Evolutionary conservation across 257 asterid genomes (phyloP), one percentile per base, ranked within the genome.

Genomic region (Scutellaria galericulata): DNA sequence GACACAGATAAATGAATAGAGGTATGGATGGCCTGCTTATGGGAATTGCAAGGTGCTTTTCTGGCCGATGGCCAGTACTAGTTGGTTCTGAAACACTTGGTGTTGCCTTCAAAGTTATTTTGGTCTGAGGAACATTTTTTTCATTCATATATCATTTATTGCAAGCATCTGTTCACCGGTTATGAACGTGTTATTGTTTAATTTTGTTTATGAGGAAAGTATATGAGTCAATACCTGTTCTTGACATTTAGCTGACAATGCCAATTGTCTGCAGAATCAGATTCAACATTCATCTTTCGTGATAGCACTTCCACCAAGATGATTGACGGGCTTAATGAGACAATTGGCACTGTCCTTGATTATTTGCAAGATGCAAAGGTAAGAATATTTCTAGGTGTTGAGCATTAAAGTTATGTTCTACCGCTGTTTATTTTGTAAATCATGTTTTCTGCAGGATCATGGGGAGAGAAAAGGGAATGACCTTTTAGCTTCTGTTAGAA

Each of bases 341-440:
- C 97, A 52, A 72, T 87, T 77, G 83, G 79, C 70, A 85, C 75
- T 37, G 86, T 88, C 74, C 86, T 91, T 71, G 96, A 91, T 79
- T 91, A 89, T 84, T 75, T 94, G 77, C 87, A 81, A 77, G 99
- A 94, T 80, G 95, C 96, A 46, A 94, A 89, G 90, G 96, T 83
- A 79, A 71, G 72, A 20, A 37, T 45, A 6, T 72, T 22, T 72
- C 68, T 75, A 70, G 71, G 47, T 57, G 46, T 64, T 62, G 73
- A 66, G 39, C 47, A 42, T 48, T 62, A 8, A 40, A 44, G 45
- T 54, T 53, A 14, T 50, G 22, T 61, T 64, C 56, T 44, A 53
- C 59, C 59, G 3, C 37, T 66, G 39, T 55, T 65, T 57, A 78
- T 72, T 68, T 63, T 41, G 20, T 9, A 55, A 67, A 61, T 56